Base-by-base conservation (phyloP, 108 stramenopile species). In the Stephanodiscus minutulus region DNA sequence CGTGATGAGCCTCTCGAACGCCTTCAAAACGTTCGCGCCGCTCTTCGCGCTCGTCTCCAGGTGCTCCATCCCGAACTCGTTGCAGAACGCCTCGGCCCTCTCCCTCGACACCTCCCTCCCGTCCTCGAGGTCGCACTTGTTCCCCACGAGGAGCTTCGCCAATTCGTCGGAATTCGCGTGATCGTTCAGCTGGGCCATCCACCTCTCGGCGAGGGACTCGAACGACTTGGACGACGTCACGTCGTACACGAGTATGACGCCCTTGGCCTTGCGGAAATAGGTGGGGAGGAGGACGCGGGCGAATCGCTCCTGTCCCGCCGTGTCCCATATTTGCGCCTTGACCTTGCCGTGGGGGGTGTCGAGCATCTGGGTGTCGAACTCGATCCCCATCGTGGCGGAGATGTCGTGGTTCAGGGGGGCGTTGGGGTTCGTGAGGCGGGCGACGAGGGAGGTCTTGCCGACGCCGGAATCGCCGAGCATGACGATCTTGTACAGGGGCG, bases 271-370 rank as follows among this genome's bases (percentile, higher is more conserved):
- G 8, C 92, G 92, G 61, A 96, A 96, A 65, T 96, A 96, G 13
- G 95, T 92, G 0, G 95, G 95, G 15, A 96, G 71, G 21, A 96
- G 68, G 46, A 96, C 95, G 10, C 92, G 85, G 2, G 95, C 92
- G 57, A 96, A 96, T 36, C 95, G 87, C 73, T 96, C 95, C 75
- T 96, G 95, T 7, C 95, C 95, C 28, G 95, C 95, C 15, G 95
- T 96, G 68, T 96, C 95, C 95, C 95, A 96, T 54, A 96, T 92
- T 75, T 96, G 95, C 3, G 95, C 95, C 81, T 96, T 96, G 66
- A 96, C 95, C 61, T 91, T 92, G 12, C 95, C 95, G 36, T 91
- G 90, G 33, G 81, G 80, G 12, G 95, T 96, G 71, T 96, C 91
- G 7, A 96, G 83, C 90, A 96, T 90, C 80, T 96, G 95, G 20